Conservation (phyloP, 2,329 filamentous ascomycete genomes). For the Pseudogymnoascus sp. region DNA sequence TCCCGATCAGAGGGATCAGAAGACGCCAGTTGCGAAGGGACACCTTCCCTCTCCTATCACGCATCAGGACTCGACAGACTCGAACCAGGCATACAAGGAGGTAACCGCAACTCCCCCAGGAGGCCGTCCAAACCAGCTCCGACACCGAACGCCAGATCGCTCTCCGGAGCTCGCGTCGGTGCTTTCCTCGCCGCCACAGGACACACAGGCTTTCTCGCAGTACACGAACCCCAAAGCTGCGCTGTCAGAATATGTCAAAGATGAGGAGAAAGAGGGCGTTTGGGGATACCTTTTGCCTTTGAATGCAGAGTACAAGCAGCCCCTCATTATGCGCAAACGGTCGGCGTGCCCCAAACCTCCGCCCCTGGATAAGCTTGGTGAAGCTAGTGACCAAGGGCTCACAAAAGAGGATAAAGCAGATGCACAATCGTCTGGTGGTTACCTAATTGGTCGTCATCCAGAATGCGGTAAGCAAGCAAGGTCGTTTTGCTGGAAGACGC, state of each 20-base stretch:
- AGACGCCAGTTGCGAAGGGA: constrained; percentile 55
- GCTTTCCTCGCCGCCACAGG: constrained; percentile 57
- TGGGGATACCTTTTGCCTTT: constrained; percentile 93
- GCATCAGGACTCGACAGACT: constrained; percentile 55
- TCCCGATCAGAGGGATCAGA: constrained; percentile 36
- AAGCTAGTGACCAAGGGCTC: constrained; percentile 33
- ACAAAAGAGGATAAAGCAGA: constrained; percentile 47
- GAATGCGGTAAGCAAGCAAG: constrained; percentile 68
- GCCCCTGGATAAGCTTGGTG: constrained; percentile 34
- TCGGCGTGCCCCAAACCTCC: constrained; percentile 59
- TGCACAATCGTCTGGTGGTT: constrained; percentile 67
- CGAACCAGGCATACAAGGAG: constrained; percentile 55
- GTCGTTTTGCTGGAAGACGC: constrained; percentile 16
- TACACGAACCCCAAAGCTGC: constrained; percentile 64
- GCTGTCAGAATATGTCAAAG: constrained; percentile 73
- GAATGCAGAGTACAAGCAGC: constrained; percentile 60
- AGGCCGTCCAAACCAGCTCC: constrained; percentile 47
- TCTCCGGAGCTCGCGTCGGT: constrained; percentile 29
- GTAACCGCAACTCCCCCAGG: constrained; percentile 63
- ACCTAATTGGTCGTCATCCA: constrained; percentile 83
- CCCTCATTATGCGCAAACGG: constrained; percentile 69
- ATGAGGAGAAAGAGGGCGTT: constrained; percentile 68
- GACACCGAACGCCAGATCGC: constrained; percentile 38
- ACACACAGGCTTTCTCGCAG: constrained; percentile 76
- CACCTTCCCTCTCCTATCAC: constrained; percentile 80